Conservation (phyloP, 805 yeast genomes). For the Yamadazyma tumulicola region DNA sequence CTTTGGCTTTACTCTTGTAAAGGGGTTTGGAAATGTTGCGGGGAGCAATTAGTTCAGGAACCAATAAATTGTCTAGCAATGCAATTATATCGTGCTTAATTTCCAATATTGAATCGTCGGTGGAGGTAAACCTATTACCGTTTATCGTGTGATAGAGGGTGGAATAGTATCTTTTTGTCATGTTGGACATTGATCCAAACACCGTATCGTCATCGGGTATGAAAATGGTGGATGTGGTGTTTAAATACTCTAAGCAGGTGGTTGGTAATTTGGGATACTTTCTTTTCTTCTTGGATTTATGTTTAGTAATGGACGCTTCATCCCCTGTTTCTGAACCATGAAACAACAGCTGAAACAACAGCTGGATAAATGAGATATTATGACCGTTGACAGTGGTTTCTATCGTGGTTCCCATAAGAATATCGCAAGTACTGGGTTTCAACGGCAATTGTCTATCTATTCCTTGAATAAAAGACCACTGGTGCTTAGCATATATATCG, state of each 20-base stretch:
- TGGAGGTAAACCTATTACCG: conserved; percentile 17
- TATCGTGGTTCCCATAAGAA: conserved; percentile 32
- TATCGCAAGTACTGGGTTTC: conserved; percentile 32
- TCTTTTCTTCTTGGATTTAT: conserved; percentile 2
- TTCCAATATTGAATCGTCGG: conserved; percentile 31
- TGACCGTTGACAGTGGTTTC: conserved; percentile 15
- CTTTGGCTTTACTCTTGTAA: conserved; percentile 6
- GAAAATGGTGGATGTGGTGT: conserved; percentile 25
- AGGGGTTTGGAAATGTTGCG: conserved; percentile 3
- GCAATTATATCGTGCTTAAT: conserved; percentile 23
- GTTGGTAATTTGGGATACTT: conserved; percentile 13
- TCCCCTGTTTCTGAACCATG: neutral
- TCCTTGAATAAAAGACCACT: conserved; percentile 66
- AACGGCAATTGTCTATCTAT: conserved; percentile 44
- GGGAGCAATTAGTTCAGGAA: conserved; percentile 11
- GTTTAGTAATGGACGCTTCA: neutral
- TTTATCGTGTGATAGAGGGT: conserved; percentile 19
- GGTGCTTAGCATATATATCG: conserved; percentile 57
- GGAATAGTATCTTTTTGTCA: conserved; percentile 26
- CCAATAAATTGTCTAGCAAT: conserved; percentile 24
- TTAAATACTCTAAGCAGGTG: conserved; percentile 27
- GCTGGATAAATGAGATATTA: conserved; percentile 23
- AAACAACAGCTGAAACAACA: conserved; percentile 20
- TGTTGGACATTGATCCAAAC: conserved; percentile 20
- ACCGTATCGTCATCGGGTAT: conserved; percentile 33